A percentile compares a stretch with the other conserved stretches of the same genome.
Conservation (phyloP, 2,329 filamentous ascomycete species). For the Parastagonospora nodorum region DNA sequence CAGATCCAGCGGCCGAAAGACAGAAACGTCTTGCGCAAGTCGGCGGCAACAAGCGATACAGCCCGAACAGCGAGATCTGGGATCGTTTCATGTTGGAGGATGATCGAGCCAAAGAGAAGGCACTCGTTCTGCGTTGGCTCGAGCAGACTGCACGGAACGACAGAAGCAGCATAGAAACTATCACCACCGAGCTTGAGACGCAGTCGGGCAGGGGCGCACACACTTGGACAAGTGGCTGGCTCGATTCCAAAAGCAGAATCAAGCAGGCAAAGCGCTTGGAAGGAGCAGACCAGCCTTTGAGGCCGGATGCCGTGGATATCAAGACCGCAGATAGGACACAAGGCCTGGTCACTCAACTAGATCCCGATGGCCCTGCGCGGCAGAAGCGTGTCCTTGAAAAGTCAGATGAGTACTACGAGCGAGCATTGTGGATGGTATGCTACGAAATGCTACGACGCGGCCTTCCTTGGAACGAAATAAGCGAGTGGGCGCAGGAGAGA, state of each 20-base stretch:
- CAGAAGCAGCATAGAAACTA: slow-evolving; percentile 72
- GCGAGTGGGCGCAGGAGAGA: slow-evolving; percentile 83
- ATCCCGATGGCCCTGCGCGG: slow-evolving; percentile 85
- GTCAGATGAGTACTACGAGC: slow-evolving; percentile 86
- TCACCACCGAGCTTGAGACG: slow-evolving; percentile 73
- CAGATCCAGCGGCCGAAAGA: slow-evolving; percentile 39
- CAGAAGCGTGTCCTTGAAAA: slow-evolving; percentile 77
- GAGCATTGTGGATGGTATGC: slow-evolving; percentile 89
- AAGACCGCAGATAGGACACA: slow-evolving; percentile 54
- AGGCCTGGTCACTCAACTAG: slow-evolving; percentile 80
- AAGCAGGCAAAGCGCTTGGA: slow-evolving; percentile 86
- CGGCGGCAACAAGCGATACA: slow-evolving; percentile 54
- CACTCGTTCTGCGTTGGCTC: slow-evolving; percentile 83
- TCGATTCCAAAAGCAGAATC: slow-evolving; percentile 87
- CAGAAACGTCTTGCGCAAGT: slow-evolving; percentile 36
- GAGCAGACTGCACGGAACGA: slow-evolving; percentile 73
- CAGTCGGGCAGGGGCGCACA: slow-evolving; percentile 67
- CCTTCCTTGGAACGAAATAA: slow-evolving; percentile 72
- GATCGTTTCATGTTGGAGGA: slow-evolving; percentile 76
- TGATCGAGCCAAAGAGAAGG: slow-evolving; percentile 75
- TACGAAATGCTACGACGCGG: slow-evolving; percentile 91
- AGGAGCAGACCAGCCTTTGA: slow-evolving; percentile 32
- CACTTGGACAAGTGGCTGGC: slow-evolving; percentile 87
- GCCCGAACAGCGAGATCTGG: slow-evolving; percentile 67
- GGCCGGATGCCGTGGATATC: slow-evolving; percentile 53